Evolutionary conservation across 257 asterid species (phyloP).

Genomic region (Capsicum pubescens): DNA sequence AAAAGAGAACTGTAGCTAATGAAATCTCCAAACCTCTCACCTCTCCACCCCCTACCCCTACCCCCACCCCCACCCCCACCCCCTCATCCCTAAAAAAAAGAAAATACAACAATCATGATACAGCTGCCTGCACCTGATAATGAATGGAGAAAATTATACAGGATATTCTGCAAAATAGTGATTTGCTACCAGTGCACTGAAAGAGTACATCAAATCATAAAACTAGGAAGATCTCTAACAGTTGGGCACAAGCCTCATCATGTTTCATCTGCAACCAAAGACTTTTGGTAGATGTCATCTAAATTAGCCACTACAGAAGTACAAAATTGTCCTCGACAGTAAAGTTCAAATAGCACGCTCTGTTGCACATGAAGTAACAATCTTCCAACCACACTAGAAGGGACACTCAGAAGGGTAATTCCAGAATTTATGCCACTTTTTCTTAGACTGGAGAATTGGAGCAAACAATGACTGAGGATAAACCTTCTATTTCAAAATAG

Average conservation of each 20-base stretch:
- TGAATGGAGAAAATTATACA: background rate
- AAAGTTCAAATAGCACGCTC: background rate
- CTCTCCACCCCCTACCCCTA: background rate
- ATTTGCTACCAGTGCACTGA: background rate
- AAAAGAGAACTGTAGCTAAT: background rate
- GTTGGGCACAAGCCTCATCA: background rate
- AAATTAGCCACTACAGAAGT: background rate
- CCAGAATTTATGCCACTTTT: conserved; percentile 10
- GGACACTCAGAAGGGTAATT: conserved; percentile 14
- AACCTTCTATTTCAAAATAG: conserved; percentile 8
- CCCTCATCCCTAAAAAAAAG: no score
- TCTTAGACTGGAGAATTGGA: background rate
- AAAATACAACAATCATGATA: no score
- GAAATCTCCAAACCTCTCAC: background rate
- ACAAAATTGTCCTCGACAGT: background rate
- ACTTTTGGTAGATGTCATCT: conserved; percentile 6
- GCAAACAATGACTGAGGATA: background rate
- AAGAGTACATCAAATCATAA: conserved; percentile 1
- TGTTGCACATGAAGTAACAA: background rate
- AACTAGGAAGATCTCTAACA: conserved; percentile 13
- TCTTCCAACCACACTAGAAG: conserved; percentile 4
- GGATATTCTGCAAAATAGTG: background rate
- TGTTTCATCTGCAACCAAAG: background rate
- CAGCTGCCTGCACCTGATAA: background rate
- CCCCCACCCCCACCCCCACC: background rate